phyloP scores from a whole-genome alignment of 768 basidiomycete genomes.

The Pleurotus djamor region DNA sequence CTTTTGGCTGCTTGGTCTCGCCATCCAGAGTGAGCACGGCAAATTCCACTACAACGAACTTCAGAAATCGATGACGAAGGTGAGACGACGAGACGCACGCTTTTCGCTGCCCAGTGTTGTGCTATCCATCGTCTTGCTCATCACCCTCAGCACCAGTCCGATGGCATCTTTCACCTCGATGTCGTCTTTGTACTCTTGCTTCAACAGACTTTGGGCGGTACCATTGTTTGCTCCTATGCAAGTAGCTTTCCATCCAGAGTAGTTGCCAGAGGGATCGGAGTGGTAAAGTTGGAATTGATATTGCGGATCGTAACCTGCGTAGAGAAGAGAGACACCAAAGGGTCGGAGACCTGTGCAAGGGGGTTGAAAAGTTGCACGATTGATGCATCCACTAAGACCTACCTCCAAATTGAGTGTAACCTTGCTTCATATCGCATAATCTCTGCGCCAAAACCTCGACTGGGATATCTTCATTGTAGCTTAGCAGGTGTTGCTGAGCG shows the following conservation, averaged over 20 bases:
- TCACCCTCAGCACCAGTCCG: slow-evolving; percentile 86
- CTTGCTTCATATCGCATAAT: slow-evolving; percentile 97
- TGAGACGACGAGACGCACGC: slow-evolving; percentile 47
- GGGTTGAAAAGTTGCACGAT: not conserved
- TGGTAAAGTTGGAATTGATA: slow-evolving; percentile 98
- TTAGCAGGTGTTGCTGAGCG: slow-evolving; percentile 85
- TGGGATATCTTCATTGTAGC: slow-evolving; percentile 97
- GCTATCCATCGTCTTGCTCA: slow-evolving; percentile 99
- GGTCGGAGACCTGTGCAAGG: slow-evolving; percentile 80
- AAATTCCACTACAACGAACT: slow-evolving; percentile 75
- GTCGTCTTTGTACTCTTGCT: slow-evolving; percentile 99
- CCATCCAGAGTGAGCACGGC: slow-evolving; percentile 90
- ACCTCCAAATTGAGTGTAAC: slow-evolving; percentile 98
- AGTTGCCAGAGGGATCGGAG: slow-evolving; percentile 97
- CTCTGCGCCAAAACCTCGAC: slow-evolving; percentile 94
- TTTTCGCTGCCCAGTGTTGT: slow-evolving; percentile 97
- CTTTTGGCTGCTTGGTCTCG: slow-evolving; percentile 71
- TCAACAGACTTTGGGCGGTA: slow-evolving; percentile 90
- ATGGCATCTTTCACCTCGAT: slow-evolving; percentile 90
- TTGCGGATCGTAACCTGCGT: slow-evolving; percentile 95
- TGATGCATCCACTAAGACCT: slow-evolving; percentile 16
- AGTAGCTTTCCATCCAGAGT: slow-evolving; percentile 97
- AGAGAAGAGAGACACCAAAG: slow-evolving; percentile 95
- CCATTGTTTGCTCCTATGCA: slow-evolving; percentile 99
- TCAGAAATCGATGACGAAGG: slow-evolving; percentile 1